Percentiles rank a stretch among this genome's conserved stretches.
phyloP scores from a whole-genome alignment of 1,139 yeast species.

The Debaryomyces fabryi region DNA sequence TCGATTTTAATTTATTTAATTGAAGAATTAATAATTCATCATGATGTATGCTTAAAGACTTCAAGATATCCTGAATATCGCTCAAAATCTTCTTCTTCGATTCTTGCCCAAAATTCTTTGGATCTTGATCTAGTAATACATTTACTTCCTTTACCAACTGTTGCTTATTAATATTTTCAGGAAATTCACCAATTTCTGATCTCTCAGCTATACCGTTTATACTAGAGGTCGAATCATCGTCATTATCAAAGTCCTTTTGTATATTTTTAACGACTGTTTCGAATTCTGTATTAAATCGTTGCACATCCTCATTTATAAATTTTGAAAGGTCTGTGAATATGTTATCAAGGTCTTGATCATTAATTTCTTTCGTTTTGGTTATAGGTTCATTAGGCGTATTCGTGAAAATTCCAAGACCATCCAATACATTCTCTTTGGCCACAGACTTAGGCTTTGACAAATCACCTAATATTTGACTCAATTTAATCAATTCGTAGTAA shows the following conservation, averaged over 20 bases:
- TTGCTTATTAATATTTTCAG: slow-evolving; percentile 19
- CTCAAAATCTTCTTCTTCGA: slow-evolving; percentile 12
- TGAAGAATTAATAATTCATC: slow-evolving; percentile 30
- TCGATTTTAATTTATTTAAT: slow-evolving; percentile 23
- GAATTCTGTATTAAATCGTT: slow-evolving; percentile 33
- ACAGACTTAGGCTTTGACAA: slow-evolving; percentile 25
- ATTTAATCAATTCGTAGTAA: slow-evolving; percentile 47
- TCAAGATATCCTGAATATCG: slow-evolving; percentile 20
- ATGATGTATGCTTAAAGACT: slow-evolving; percentile 18
- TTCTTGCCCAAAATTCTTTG: slow-evolving; percentile 7
- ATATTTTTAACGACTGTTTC: slow-evolving; percentile 25
- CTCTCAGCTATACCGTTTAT: slow-evolving; percentile 21
- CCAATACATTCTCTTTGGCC: neutral
- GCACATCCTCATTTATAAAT: slow-evolving; percentile 28
- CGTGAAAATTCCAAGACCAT: slow-evolving; percentile 10
- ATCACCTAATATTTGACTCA: slow-evolving; percentile 39
- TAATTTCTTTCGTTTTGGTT: slow-evolving; percentile 9
- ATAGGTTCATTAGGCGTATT: neutral
- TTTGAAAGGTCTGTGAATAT: slow-evolving; percentile 30
- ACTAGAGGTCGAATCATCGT: slow-evolving; percentile 28
- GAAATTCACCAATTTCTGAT: slow-evolving; percentile 10
- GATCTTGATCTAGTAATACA: slow-evolving; percentile 15
- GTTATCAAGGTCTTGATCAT: slow-evolving; percentile 27
- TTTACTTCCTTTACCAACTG: slow-evolving; percentile 23
- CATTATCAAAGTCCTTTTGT: slow-evolving; percentile 15